Base-by-base conservation (phyloP, 805 yeast genomes). In the Starmerella floris region DNA sequence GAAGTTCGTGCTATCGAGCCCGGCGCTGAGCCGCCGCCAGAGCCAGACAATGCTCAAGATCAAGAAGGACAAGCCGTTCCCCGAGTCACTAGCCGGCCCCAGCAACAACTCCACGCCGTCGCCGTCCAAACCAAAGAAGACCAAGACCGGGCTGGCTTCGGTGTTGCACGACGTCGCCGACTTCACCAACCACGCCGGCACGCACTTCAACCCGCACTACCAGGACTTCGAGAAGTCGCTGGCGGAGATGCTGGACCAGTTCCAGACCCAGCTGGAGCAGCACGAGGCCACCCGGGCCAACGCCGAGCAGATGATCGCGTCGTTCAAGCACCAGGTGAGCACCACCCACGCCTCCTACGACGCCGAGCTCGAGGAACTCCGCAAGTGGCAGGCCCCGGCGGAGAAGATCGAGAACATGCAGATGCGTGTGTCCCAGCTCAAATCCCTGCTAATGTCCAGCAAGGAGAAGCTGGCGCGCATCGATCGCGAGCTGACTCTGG, bases 141-240 rank as follows among this genome's bases (percentile, higher is more conserved):
- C 20, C 16, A 22, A 33, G 10, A 4, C 25, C n/a, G 41, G 34
- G n/a, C 23, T 40, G 2, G 22, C 22, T n/a, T 15, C 32, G 15
- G 41, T 69, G 0, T 61, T 79, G 8, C 77, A 83, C 82, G 63
- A 64, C 5, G 62, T 72, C 47, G 80, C 77, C 50, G 65, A 80
- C 46, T 48, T 73, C 5, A 52, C 73, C 23, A 66, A 84, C 53
- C 44, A 72, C 17, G 61, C 67, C 2, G 65, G 76, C 42, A 55
- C 76, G 1, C 50, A 66, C n/a, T 53, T 62, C 22, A 75, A 76
- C 53, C 87, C 87, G 5, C 35, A 41, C 11, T 50, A 45, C 32
- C 45, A 35, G 28, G 48, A 45, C 10, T 32, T 53, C 21, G 58
- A 55, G 25, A 39, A 44, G 16, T 31, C 40, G 33, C 43, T 54